Conservation (phyloP, 768 basidiomycete species). For the Amanita exitialis region DNA sequence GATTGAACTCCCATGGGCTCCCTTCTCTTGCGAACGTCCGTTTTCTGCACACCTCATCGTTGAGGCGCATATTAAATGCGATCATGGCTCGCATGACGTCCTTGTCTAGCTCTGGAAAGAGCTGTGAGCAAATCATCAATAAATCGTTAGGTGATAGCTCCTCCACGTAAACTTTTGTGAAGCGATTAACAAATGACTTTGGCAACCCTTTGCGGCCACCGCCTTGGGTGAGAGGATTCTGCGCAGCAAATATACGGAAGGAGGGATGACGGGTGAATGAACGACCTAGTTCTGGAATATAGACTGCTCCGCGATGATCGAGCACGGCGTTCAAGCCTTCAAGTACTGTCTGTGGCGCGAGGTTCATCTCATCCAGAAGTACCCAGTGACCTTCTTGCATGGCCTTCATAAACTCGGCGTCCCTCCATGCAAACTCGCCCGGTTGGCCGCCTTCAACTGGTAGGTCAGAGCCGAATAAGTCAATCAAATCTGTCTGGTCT, state of each 20-base stretch:
- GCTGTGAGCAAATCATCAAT: conserved; percentile 61
- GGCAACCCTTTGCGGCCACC: conserved; percentile 96
- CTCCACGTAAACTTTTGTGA: conserved; percentile 94
- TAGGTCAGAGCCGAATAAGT: conserved; percentile 93
- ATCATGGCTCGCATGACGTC: conserved; percentile 67
- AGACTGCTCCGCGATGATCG: conserved; percentile 92
- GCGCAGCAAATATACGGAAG: conserved; percentile 97
- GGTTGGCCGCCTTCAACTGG: conserved; percentile 87
- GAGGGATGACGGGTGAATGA: conserved; percentile 81
- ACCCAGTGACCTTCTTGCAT: conserved; percentile 98
- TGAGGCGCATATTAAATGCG: conserved; percentile 63
- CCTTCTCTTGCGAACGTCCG: conserved; percentile 70
- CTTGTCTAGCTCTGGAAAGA: conserved; percentile 54
- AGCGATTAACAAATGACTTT: conserved; percentile 94
- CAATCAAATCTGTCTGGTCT: conserved; percentile 94
- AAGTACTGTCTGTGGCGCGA: conserved; percentile 92
- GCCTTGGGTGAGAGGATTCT: conserved; percentile 93
- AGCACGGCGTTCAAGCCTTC: conserved; percentile 95
- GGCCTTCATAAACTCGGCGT: conserved; percentile 90
- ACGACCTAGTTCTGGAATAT: conserved; percentile 88
- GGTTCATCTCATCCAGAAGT: conserved; percentile 97
- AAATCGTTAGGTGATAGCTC: conserved; percentile 76
- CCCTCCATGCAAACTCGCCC: conserved; percentile 95
- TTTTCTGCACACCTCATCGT: conserved; percentile 52
- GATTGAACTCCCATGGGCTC: conserved; percentile 96